Percentiles rank a stretch among this genome's conserved stretches.
These are phyloP conservation scores for Lenwebbia sp. DNA, from an alignment of 345 rosid genomes.

Conservation along the genomic window DNA sequence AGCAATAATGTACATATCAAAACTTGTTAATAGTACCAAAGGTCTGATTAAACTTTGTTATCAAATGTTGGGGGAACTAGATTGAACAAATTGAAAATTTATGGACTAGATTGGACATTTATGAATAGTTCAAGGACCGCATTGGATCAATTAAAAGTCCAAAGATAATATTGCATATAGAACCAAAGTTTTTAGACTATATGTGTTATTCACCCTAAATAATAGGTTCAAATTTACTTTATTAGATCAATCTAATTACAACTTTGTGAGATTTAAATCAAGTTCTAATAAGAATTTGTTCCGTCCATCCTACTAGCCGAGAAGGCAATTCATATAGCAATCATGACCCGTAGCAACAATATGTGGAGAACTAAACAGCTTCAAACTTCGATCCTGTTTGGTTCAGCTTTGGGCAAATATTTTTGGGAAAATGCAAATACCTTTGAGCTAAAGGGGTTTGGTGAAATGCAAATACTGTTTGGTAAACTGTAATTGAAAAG, in stretches of 20 bases:
- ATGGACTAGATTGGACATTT: neutral
- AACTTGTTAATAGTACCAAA: neutral
- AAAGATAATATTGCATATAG: neutral
- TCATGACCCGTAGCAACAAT: neutral
- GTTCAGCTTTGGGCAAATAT: too few relatives aligned
- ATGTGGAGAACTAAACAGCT: neutral
- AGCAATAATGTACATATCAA: neutral
- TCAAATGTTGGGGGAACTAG: neutral
- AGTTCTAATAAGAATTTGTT: neutral
- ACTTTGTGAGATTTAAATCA: neutral
- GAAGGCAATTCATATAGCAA: neutral
- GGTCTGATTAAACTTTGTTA: neutral
- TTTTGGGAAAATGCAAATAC: too few relatives aligned
- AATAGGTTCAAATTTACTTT: neutral
- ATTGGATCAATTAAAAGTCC: neutral
- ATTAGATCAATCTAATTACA: neutral
- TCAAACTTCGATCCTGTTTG: neutral
- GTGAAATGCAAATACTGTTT: too few relatives aligned
- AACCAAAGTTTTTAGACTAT: neutral
- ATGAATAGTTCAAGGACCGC: rapidly evolving
- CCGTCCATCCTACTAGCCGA: neutral
- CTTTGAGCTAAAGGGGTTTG: too few relatives aligned
- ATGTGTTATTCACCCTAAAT: neutral
- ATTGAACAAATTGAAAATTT: neutral
- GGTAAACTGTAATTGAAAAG: too few relatives aligned